A percentile compares a stretch with the other conserved stretches of the same genome.
These are phyloP conservation scores for Puccinia sorghi DNA, from an alignment of 1,284 basidiomycete genomes.

Conservation along the genomic window DNA sequence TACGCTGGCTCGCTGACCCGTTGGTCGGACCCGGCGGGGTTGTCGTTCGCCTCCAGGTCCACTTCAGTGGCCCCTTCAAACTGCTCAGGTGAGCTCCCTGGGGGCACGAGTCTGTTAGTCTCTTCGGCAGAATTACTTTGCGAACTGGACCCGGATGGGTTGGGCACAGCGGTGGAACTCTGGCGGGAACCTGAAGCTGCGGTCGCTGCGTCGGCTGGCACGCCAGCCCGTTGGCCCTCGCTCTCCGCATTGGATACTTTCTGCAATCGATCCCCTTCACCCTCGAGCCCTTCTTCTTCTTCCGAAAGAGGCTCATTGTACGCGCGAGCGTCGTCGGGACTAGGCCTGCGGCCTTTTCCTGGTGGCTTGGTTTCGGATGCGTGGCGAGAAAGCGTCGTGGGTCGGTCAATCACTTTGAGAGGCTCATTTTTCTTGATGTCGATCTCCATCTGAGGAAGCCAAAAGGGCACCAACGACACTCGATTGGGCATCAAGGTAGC, in stretches of 20 bases:
- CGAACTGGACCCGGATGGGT: slow-evolving; percentile 60
- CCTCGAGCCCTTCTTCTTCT: slow-evolving; percentile 75
- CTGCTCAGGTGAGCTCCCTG: slow-evolving; percentile 45
- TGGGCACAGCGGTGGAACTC: slow-evolving; percentile 57
- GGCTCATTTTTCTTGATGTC: slow-evolving; percentile 85
- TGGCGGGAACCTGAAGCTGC: slow-evolving; percentile 76
- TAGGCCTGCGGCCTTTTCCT: background rate
- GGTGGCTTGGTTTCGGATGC: slow-evolving; percentile 51
- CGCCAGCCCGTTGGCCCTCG: slow-evolving; percentile 74
- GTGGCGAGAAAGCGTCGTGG: slow-evolving; percentile 61
- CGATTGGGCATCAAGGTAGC: slow-evolving; percentile 65
- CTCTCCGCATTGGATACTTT: slow-evolving; percentile 68
- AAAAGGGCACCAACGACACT: slow-evolving; percentile 97
- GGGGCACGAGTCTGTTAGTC: slow-evolving; percentile 52
- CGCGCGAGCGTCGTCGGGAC: slow-evolving; percentile 61
- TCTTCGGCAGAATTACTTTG: slow-evolving; percentile 51
- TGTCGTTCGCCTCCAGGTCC: slow-evolving; percentile 59
- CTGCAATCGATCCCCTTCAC: slow-evolving; percentile 64
- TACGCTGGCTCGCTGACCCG: slow-evolving; percentile 63
- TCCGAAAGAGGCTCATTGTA: slow-evolving; percentile 87
- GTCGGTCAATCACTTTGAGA: slow-evolving; percentile 66
- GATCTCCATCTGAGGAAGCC: slow-evolving; percentile 83
- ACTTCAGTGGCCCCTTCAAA: slow-evolving; percentile 58
- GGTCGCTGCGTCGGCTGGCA: slow-evolving; percentile 70
- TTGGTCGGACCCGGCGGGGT: slow-evolving; percentile 54